Base-by-base conservation (phyloP, 768 basidiomycete species). In the Pulveroboletus sp. region DNA sequence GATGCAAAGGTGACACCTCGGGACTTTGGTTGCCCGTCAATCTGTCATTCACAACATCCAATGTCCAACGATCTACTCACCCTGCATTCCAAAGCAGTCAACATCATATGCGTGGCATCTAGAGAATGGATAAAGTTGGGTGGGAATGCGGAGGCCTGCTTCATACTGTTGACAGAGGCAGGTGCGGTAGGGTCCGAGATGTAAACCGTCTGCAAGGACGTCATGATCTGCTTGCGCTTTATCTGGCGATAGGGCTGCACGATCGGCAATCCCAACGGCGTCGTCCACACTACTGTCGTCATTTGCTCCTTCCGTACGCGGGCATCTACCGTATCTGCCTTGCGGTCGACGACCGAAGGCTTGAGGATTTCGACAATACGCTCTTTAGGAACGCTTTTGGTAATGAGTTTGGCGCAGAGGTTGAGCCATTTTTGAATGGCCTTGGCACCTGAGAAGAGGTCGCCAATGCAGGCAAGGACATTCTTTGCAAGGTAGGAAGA, bases 101-200 rank as follows among this genome's bases (percentile, higher is more conserved):
- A 71, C 82, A 97, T 86, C 93, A 99, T 98, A 71, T 99, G 96
- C 2, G 95, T 95, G 2, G 96, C 96, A 66, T 99, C 96, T 27
- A 99, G 76, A 62, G 89, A 91, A 66, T 99, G 96, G 46, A 99
- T 92, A 62, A 95, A 98, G 72, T 99, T 99, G 42, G 96, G 96
- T 5, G 96, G 95, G 82, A 99, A 98, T 1, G 96, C 96, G 14
- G 92, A 83, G 0, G 93, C 89, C 67, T 99, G 95, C 68, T 96
- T 96, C 50, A 74, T 55, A 1, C 88, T 67, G 57, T 91, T 89
- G 39, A 97, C 93, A 69, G 90, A 82, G 17, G 85, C 75, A 1
- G 84, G 82, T 0, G 76, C 68, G 52, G 85, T 81, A 0, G 93
- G 93, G 67, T 99, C 95, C 35, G 86, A 81, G 57, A 98, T 93